Conservation (phyloP, 331 rosid species). For the Acacia pycnantha region DNA sequence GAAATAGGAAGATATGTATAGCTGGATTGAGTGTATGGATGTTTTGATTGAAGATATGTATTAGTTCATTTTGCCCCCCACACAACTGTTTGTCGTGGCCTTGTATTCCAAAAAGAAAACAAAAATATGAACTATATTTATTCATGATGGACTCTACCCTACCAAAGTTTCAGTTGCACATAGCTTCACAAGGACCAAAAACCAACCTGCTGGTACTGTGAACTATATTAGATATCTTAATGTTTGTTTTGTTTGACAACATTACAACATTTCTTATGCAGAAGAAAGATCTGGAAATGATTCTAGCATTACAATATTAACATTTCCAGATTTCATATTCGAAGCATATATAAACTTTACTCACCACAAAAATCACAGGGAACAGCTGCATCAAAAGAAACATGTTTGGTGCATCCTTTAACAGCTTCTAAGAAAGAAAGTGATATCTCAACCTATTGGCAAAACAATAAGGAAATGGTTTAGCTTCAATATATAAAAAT, state of each 20-base stretch:
- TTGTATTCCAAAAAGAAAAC: too few species aligned
- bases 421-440: conserved; percentile 87
- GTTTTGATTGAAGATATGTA: background rate
- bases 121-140: background rate
- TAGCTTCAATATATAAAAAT: conserved; percentile 26
- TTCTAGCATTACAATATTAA: conserved; percentile 14
- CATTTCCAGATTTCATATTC: conserved; percentile 22
- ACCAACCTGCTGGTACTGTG: conserved; percentile 90
- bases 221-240: conserved; percentile 17
- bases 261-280: conserved; percentile 15
- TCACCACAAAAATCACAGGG: conserved; percentile 85
- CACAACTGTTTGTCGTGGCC: background rate
- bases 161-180: conserved; percentile 13
- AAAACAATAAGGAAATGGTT: conserved; percentile 28
- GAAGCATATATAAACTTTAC: conserved; percentile 37
- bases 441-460: conserved; percentile 59
- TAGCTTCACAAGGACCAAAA: conserved; percentile 21
- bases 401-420: conserved; percentile 73
- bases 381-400: conserved; percentile 71
- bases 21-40: background rate
- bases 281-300: background rate
- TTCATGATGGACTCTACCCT: background rate
- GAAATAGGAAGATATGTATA: background rate
- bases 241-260: conserved; percentile 1
- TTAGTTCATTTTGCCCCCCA: background rate